These are phyloP conservation scores for Baudoinia panamericana DNA, from an alignment of 495 filamentous ascomycete genomes.

Conservation along the genomic window DNA sequence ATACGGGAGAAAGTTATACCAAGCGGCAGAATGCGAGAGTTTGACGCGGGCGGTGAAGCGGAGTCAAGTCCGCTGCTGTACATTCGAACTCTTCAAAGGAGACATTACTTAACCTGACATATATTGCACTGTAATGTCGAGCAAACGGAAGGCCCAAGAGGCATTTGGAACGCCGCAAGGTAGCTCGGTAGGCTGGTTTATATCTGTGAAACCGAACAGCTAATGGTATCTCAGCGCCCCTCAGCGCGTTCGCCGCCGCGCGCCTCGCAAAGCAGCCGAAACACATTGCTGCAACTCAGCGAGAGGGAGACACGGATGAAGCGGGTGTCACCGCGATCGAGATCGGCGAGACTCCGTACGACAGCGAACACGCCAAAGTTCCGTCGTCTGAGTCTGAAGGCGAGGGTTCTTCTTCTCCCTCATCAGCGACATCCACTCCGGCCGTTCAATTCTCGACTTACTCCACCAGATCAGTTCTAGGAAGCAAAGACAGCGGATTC, in stretches of 20 bases:
- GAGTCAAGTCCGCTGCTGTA: no score
- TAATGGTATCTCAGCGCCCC: constrained; percentile 8
- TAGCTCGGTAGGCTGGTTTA: no score
- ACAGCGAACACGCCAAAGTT: constrained; percentile 4
- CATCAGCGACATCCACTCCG: neutral
- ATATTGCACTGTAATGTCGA: constrained; percentile 11
- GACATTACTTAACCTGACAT: no score
- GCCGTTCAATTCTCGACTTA: constrained; percentile 2
- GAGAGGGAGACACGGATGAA: no score
- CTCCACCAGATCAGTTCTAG: neutral
- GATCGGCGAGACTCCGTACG: constrained; percentile 6
- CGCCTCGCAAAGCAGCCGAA: constrained; percentile 11
- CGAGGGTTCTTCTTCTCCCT: neutral
- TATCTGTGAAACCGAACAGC: no score
- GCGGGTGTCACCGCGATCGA: no score
- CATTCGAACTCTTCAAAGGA: no score
- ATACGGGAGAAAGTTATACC: no score
- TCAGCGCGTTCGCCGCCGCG: constrained; percentile 21
- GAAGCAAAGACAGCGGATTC: neutral
- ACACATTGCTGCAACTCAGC: neutral
- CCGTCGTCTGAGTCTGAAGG: neutral
- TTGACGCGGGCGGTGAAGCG: no score
- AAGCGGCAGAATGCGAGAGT: no score
- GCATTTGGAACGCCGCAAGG: constrained; percentile 12
- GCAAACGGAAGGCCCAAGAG: constrained; percentile 16